Evolutionary conservation across 2,329 filamentous ascomycete genomes (phyloP), one percentile per base, ranked within the genome.

Genomic region (Fusarium heterosporum): DNA sequence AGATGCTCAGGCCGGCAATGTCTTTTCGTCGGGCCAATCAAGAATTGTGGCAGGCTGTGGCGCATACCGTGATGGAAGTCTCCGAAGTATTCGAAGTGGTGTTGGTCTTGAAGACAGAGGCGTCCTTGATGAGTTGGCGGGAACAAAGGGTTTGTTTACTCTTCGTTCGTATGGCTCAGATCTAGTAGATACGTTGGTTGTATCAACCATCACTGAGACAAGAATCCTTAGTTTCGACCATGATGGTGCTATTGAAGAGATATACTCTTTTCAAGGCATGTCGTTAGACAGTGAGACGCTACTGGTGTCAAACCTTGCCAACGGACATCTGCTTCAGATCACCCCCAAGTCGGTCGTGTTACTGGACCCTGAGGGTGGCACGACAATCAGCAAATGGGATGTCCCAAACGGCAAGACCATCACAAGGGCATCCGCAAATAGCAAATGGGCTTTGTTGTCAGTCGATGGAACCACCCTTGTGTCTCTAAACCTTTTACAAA

Each of bases 1-100:
- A 22, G 91, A 96, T 66, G 88, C 85, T 10, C 89, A 93, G 58
- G 78, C 83, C 17, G 91, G 90, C 4, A 96, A 96, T 72, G 92
- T 96, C 64, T 99, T 97, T 74, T 97, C 94, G 0, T 97, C 95
- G 1, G 96, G 96, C 0, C 95, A 99, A 78, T 94, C 96, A 43
- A 88, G 94, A 38, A 92, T 99, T 62, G 93, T 99, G 12, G 94
- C 95, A 3, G 95, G 93, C 1, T 97, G 94, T 55, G 96, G 96
- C 28, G 93, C 92, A 0, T 96, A 93, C 75, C 89, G 92, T 67
- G 93, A 97, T 73, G 96, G 96, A 17, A 95, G 91, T 55, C 80
- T 99, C 52, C 85, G 96, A 61, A 97, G 93, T 74, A 93, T 99
- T 22, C 87, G 96, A 54, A 98, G 95, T 75, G 96, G 96, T 48